Conservation (phyloP, 1,284 basidiomycete species). For the Abortiporus biennis region DNA sequence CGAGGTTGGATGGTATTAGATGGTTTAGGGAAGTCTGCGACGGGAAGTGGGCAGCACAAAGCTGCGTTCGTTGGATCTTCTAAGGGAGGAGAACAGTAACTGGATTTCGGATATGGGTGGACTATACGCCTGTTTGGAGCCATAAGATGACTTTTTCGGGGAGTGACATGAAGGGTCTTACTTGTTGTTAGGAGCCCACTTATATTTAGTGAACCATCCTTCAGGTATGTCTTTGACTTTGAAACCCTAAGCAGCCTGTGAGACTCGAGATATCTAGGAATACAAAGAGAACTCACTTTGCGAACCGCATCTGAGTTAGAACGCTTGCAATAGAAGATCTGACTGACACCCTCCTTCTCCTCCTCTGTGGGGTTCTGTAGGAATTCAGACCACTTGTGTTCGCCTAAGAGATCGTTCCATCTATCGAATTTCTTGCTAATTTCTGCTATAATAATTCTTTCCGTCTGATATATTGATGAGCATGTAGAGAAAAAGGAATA, state of each 20-base stretch:
- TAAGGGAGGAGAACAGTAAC: slow-evolving; percentile 44
- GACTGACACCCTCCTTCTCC: slow-evolving; percentile 34
- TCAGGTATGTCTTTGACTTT: slow-evolving; percentile 46
- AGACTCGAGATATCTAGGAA: slow-evolving; percentile 4
- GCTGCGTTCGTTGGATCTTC: slow-evolving; percentile 49
- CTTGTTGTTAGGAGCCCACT: slow-evolving; percentile 33
- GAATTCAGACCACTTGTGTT: slow-evolving; percentile 57
- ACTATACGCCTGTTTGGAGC: slow-evolving; percentile 28
- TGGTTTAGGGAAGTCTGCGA: slow-evolving; percentile 11
- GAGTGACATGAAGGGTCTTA: slow-evolving; percentile 9
- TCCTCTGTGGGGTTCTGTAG: slow-evolving; percentile 36
- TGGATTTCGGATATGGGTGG: slow-evolving; percentile 48
- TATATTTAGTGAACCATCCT: slow-evolving; percentile 51
- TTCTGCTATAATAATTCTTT: slow-evolving; percentile 63
- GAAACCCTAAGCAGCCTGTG: slow-evolving; percentile 45
- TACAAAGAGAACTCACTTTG: slow-evolving; percentile 21
- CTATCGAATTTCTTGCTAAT: slow-evolving; percentile 33
- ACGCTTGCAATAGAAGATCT: slow-evolving; percentile 50
- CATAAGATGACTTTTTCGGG: slow-evolving; percentile 2
- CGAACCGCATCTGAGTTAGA: slow-evolving; percentile 39
- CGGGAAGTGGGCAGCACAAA: slow-evolving; percentile 55
- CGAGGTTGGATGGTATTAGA: slow-evolving; percentile 2
- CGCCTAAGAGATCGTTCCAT: slow-evolving; percentile 48
- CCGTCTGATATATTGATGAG: slow-evolving; percentile 33
- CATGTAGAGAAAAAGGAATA: background rate